Conservation (phyloP, 345 rosid genomes). For the Linum lewisii region DNA sequence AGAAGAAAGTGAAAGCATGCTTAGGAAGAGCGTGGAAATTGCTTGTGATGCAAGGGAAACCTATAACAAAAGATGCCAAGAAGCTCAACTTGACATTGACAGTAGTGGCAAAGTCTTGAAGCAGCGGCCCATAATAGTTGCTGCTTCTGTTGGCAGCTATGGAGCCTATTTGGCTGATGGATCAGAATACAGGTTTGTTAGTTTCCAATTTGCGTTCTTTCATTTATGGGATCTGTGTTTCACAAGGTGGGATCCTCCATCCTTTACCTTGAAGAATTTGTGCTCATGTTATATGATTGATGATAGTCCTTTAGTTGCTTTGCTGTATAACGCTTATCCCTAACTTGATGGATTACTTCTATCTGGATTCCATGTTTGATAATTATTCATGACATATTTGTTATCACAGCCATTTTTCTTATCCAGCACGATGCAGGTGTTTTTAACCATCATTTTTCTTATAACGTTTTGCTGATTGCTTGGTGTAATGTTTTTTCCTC, state of each 20-base stretch:
- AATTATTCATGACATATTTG: too few relatives aligned
- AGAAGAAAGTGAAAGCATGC: conserved; percentile 49
- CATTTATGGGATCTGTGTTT: neutral
- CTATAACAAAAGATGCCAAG: conserved; percentile 37
- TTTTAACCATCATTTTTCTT: too few relatives aligned
- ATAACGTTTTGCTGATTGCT: too few relatives aligned
- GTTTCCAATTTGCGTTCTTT: neutral
- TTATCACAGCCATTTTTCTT: too few relatives aligned
- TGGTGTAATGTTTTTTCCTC: too few relatives aligned
- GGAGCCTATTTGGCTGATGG: conserved; percentile 90
- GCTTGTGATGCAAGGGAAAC: conserved; percentile 55
- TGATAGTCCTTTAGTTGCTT: too few relatives aligned
- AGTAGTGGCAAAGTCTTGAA: conserved; percentile 31
- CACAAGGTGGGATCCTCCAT: neutral
- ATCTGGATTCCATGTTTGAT: too few relatives aligned
- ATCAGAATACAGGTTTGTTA: conserved; percentile 62
- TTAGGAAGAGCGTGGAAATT: conserved; percentile 55
- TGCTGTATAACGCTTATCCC: too few relatives aligned
- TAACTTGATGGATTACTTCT: too few relatives aligned
- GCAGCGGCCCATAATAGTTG: conserved; percentile 50
- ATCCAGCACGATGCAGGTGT: too few relatives aligned
- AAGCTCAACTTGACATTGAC: conserved; percentile 16
- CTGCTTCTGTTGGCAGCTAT: conserved; percentile 81
- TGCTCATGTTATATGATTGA: too few relatives aligned
- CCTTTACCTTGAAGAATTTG: too few relatives aligned